These are phyloP conservation scores for Suhomyces xylopsoci DNA, from an alignment of 805 yeast species.

Conservation along the genomic window DNA sequence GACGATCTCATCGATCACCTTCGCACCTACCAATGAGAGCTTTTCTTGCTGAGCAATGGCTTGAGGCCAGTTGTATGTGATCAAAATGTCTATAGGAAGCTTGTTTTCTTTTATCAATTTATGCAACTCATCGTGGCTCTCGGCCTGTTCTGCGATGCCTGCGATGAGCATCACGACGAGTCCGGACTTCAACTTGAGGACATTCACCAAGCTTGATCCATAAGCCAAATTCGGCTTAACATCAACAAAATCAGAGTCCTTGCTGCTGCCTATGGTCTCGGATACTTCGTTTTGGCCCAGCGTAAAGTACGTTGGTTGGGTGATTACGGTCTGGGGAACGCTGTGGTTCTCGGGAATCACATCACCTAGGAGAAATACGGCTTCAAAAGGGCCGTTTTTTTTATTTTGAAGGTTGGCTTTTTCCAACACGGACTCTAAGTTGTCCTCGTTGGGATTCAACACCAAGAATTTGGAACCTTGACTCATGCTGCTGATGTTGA, in stretches of 20 bases:
- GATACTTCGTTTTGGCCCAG: conserved; percentile 18
- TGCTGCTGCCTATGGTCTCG: background rate
- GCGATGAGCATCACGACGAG: conserved; percentile 47
- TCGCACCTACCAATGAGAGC: conserved; percentile 43
- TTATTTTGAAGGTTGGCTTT: conserved; percentile 48
- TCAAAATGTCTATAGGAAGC: conserved; percentile 46
- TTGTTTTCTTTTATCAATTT: conserved; percentile 10
- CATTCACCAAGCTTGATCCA: conserved; percentile 32
- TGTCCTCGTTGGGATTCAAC: conserved; percentile 42
- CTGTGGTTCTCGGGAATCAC: conserved; percentile 15
- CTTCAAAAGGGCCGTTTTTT: conserved; percentile 67
- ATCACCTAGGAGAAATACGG: conserved; percentile 53
- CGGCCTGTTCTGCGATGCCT: conserved; percentile 13
- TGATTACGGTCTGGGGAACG: conserved; percentile 18
- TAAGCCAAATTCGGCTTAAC: conserved; percentile 23
- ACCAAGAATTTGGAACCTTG: conserved; percentile 36
- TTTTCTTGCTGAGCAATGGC: conserved; percentile 45
- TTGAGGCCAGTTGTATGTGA: conserved; percentile 62
- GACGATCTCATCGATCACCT: conserved; percentile 45
- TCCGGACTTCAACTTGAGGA: conserved; percentile 40
- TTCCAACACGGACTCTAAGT: conserved; percentile 41
- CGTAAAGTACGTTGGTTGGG: conserved; percentile 26
- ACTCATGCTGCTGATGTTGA: conserved; percentile 5
- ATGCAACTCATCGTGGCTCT: conserved; percentile 6
- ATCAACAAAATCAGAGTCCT: conserved; percentile 22